Evolutionary conservation across 202 grass and related monocot genomes (phyloP), one percentile per base, ranked within the genome.

Genomic region (Hordeum pubiflorum): DNA sequence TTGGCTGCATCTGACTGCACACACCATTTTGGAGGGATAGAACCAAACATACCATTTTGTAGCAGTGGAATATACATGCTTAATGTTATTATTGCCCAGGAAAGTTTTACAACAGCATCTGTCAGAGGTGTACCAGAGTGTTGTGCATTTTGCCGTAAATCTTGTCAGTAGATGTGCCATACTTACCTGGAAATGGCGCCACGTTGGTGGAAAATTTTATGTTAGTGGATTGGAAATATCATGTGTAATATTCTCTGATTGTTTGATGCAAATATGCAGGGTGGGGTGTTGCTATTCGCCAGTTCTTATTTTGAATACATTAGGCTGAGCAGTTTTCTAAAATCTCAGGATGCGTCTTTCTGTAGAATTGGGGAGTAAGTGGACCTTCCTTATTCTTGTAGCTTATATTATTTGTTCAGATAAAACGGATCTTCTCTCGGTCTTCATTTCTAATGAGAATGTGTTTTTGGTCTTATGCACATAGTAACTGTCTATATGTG

Each of bases 341-440:
- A 89, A 82, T 85, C 82, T 44, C 89, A 97, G 68, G 91, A 92
- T 68, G 84, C 91, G 9, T 94, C 91, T 3, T 94, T 94, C n/a
- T 97, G 94, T 92, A 85, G 89, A 76, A 81, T 97, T 80, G 94
- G 91, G 56, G 94, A 97, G 91, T 97, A 89, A 92, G 94, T 74
- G 44, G 9, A 85, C 63, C 58, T 80, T 82, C 32, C 39, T 77
- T 58, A 4, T 75, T 21, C 39, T 60, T 61, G 38, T 50, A 79
- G 26, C 31, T 78, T 65, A 68, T 64, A 63, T 77, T 64, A 66
- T 70, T 34, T 20, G 23, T 74, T 62, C 58, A 52, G 50, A 60
- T 38, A 13, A 64, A 26, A 36, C 34, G 20, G 37, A n/a, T 59
- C 20, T 73, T 1, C n/a, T 62, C 29, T 44, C 66, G 37, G 20